These are phyloP conservation scores for Backusella australiensis DNA, from an alignment of 192 early-diverging fungal genomes.

Conservation along the genomic window DNA sequence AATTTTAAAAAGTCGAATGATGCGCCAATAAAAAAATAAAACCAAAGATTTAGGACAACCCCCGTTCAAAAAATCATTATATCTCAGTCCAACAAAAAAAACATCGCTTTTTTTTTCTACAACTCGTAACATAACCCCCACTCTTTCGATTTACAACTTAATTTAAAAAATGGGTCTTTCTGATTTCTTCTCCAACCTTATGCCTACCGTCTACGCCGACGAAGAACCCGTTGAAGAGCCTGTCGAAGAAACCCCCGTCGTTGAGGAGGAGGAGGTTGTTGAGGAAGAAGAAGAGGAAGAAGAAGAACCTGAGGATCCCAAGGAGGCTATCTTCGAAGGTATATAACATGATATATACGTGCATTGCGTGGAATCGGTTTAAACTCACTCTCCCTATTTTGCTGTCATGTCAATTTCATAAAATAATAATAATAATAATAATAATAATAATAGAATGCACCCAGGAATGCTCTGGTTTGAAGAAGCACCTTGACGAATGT, in stretches of 20 bases:
- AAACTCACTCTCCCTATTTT: neutral
- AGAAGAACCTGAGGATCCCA: conserved; percentile 60
- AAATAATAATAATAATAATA: too few species aligned
- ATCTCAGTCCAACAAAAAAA: conserved; percentile 3
- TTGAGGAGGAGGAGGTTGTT: conserved; percentile 38
- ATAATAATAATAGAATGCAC: conserved; percentile 50
- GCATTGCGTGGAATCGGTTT: neutral
- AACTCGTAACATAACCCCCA: conserved; percentile 7
- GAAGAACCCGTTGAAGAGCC: conserved; percentile 44
- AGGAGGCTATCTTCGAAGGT: conserved; percentile 61
- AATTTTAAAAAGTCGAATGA: neutral
- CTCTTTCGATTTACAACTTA: conserved; percentile 14
- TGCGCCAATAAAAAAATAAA: neutral
- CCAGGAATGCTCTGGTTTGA: conserved; percentile 66
- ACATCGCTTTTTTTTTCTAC: neutral
- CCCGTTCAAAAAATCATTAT: conserved; percentile 4
- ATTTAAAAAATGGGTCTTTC: conserved; percentile 30
- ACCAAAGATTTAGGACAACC: neutral
- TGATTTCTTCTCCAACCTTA: conserved; percentile 39
- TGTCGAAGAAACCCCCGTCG: conserved; percentile 26
- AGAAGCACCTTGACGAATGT: conserved; percentile 78
- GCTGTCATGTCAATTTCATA: neutral
- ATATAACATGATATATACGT: neutral
- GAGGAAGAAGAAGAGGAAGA: conserved; percentile 41
- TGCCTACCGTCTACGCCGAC: conserved; percentile 67